Evolutionary conservation across 768 basidiomycete species (phyloP), one percentile per base, ranked within the genome.

Genomic region (Phanerodontia chrysosporium): DNA sequence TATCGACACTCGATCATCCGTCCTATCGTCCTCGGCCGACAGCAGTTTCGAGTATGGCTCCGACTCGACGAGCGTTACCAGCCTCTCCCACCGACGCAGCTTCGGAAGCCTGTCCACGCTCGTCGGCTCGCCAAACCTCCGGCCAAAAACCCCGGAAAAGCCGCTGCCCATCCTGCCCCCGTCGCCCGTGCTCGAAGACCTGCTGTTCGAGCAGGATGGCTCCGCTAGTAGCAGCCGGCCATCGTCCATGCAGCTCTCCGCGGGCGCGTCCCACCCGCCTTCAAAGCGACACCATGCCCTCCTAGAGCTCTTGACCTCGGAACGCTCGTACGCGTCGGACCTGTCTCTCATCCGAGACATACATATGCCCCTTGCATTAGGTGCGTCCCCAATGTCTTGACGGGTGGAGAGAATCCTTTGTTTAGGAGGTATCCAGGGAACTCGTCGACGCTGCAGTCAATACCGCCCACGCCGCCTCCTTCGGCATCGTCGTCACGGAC

Each of bases 311-410:
- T 78, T 93, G 46, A 83, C 86, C 12, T 89, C 89, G 22, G 91
- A 94, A 67, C 78, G 88, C 27, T 87, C 89, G 1, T 92, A 92
- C 71, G 86, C 91, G 13, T 85, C 84, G n/a, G 92, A 93, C 76
- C 77, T 94, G 27, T 86, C 86, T 16, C 76, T 92, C 55, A 84
- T 93, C 62, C 79, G 86, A 55, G 86, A 89, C 60, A 80, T 92
- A 25, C 86, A 93, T 64, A 85, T 92, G 42, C 90, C 90, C 6
- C 72, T 91, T 54, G 91, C 90, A 48, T 75, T 87, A 66, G 90
- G 91, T 83, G 73, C 62, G 80, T 45, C 42, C 13, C 55, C 62
- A n/a, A 18, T n/a, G 53, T 24, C 3, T 27, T 27, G 57, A 59
- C 59, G 35, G 27, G 42, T 57, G 7, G 13, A 14, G 21, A 54